These are phyloP conservation scores for Novymonas esmeraldas DNA, from an alignment of 208 protist species.

Conservation along the genomic window DNA sequence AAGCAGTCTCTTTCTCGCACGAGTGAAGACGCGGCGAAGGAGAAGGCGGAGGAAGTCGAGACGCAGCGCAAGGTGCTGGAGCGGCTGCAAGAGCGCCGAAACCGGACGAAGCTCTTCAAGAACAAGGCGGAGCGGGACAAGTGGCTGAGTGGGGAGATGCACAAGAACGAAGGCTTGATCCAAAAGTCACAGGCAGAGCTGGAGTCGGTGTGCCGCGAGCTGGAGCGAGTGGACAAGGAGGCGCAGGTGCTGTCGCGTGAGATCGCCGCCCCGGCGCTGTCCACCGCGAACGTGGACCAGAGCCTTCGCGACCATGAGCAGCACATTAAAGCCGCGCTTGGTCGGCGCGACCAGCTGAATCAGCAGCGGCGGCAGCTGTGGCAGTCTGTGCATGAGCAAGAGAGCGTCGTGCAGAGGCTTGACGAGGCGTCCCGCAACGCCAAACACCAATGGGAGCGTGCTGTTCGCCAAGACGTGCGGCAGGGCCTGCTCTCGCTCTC, in stretches of 20 bases:
- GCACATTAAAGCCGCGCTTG: conserved; percentile 35
- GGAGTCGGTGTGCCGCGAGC: conserved; percentile 35
- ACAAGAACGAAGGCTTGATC: conserved; percentile 58
- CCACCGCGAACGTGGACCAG: conserved; percentile 44
- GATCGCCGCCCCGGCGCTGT: conserved; percentile 12
- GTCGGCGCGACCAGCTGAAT: conserved; percentile 65
- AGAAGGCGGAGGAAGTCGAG: conserved; percentile 41
- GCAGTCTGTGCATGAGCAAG: conserved; percentile 80
- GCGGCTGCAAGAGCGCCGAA: conserved; percentile 87
- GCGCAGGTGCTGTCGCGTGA: conserved; percentile 4
- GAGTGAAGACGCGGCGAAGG: conserved; percentile 40
- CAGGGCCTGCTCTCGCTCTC: conserved; percentile 85
- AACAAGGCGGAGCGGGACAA: conserved; percentile 88
- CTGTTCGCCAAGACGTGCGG: conserved; percentile 82
- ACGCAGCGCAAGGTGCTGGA: conserved; percentile 65
- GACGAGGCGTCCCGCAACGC: conserved; percentile 47
- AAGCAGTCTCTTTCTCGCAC: conserved; percentile 38
- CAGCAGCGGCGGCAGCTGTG: conserved; percentile 75
- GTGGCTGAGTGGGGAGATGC: conserved; percentile 89
- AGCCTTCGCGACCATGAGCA: conserved; percentile 48
- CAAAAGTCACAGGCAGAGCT: conserved; percentile 55
- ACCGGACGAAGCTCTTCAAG: conserved; percentile 90
- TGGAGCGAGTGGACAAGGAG: conserved; percentile 32
- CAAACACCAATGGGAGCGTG: conserved; percentile 66
- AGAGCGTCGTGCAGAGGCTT: conserved; percentile 56